Evolutionary conservation across 1,284 basidiomycete genomes (phyloP), one percentile per base, ranked within the genome.

Genomic region (Trichosporon asahii): DNA sequence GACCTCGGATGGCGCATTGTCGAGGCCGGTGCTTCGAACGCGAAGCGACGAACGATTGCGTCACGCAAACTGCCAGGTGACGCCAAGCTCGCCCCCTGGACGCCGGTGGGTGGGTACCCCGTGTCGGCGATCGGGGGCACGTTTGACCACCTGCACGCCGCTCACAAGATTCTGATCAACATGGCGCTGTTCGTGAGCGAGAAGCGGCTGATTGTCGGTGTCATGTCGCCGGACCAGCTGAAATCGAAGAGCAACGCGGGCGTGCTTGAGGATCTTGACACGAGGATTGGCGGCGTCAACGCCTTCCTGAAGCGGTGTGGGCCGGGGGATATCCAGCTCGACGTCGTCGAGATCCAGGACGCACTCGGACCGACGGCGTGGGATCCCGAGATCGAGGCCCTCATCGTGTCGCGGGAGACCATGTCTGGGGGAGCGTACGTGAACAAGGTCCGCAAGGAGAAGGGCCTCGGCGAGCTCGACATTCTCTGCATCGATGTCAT

Each of bases 121-220:
- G 82, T 84, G 15, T 76, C 81, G 2, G 86, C 86, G 78, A 74
- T 90, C 9, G 90, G 90, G 29, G 90, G 90, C 11, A 99, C 96
- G 0, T 99, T 99, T 81, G 96, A 99, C 83, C 97, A 99, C 80
- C 88, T 99, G 18, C 96, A 99, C 80, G 90, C 94, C 1, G 96
- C 96, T 0, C 96, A 99, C 86, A 98, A 98, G 85, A 95, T 99
- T 71, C 88, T 99, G 44, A 88, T 99, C 5, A 93, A 93, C 76
- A 94, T 97, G 89, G 90, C 89, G 8, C 89, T 91, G 1, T 94
- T 92, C 86, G 88, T 98, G 70, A 87, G 94, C 0, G 83, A 85
- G 63, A 83, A 87, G 73, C 94, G 93, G 80, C 84, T 99, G 77
- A 93, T 99, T 73, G 89, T 97, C 68, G 97, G 97, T 4, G 86